Evolutionary conservation across 2,329 filamentous ascomycete species (phyloP), one percentile per base, ranked within the genome.

Genomic region (Colletotrichum agaves): DNA sequence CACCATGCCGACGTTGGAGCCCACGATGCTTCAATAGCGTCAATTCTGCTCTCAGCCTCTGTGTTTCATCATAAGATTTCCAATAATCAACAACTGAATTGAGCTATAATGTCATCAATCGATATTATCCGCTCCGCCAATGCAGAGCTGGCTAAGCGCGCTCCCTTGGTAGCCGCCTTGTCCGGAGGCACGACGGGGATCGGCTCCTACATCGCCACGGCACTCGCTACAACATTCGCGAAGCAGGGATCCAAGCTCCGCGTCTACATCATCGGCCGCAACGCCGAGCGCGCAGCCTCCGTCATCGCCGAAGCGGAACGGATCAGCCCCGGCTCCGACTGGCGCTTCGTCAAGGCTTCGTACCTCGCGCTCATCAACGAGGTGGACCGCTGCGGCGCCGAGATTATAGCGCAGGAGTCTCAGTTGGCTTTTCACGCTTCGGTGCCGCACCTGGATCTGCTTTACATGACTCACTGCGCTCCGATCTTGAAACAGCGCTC

Each of bases 241-340:
- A 47, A 60, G 21, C n/a, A 68, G 8, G 65, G 65, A 8, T 43
- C 52, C 53, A 68, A 63, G 41, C 47, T 68, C 8, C 65, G 65
- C 65, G 60, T 68, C 35, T 68, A 68, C 46, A 68, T 68, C 23
- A 35, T 68, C 13, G 65, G 65, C 23, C 65, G 65, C 65, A 68
- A 68, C 39, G 46, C 52, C 7, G 33, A 44, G 21, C 61, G 65
- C 12, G 65, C 43, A 23, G 53, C 49, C 3, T 17, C 52, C 19
- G 60, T 68, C 43, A 68, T 68, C 6, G 31, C 60, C 13, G 44
- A 63, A 19, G 15, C 37, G 15, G 33, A 33, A n/a, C 19, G 35
- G 5, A 63, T 63, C 35, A 68, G 65, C 23, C 60, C 60, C 10
- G 65, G 52, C 37, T 68, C 65, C 4, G 47, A 69, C 10, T 69